Evolutionary conservation across 805 yeast genomes (phyloP), one percentile per base, ranked within the genome.

Genomic region (Saturnispora sanitii): DNA sequence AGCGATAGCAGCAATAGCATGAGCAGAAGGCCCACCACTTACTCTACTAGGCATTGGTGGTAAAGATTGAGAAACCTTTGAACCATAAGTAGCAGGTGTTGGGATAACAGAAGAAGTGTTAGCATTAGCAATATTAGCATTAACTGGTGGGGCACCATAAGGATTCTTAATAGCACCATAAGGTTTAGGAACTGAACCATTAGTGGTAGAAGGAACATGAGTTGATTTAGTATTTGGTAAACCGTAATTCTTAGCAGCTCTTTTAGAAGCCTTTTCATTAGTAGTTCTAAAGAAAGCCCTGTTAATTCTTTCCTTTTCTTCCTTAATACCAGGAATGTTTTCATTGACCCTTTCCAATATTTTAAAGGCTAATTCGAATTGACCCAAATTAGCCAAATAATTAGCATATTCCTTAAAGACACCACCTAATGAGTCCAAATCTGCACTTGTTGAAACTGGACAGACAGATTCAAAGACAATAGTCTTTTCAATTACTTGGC

Each of bases 351-450:
- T 67, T 34, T 68, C 66, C 55, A 90, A 69, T 49, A 83, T 75
- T 49, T 70, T 73, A 43, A 67, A 71, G 2, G 97, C 96, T 49
- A 90, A 65, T 8, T 81, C 94, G 51, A 85, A 79, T 48, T 83
- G 77, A 21, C 96, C 97, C 54, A 71, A 77, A 21, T 86, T 77
- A 4, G 95, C 81, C 42, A 87, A 77, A 45, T 82, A 66, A 49
- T 75, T 78, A 35, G 94, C 79, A 59, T 82, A 92, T 60, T 92
- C 97, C 48, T 85, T 68, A 46, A 84, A 76, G 2, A 80, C 79
- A 29, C 68, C 67, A 50, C 78, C 72, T 39, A 79, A 62, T 1
- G 67, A 67, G 31, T 65, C 73, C 33, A 73, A 61, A 12, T 71
- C 65, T 16, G 71, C 66, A 32, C 68, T 55, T 1, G 66, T 49